Evolutionary conservation across 352 stramenopile species (phyloP), one percentile per base, ranked within the genome.

Genomic region (Globisporangium heterothallicum): DNA sequence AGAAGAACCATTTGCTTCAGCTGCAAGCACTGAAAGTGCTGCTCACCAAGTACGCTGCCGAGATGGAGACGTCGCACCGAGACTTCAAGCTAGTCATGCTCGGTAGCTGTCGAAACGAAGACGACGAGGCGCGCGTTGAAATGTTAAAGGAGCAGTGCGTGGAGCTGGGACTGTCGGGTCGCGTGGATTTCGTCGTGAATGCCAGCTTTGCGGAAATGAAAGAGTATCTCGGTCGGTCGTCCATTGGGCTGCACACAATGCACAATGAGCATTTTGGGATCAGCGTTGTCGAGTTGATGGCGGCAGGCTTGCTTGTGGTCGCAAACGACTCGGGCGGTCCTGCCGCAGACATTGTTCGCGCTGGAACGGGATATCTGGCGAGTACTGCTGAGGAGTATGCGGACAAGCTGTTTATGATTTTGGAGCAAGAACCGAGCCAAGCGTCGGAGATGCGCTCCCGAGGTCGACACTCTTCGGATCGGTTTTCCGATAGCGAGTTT

Each of bases 231-330:
- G 65, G 68, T 6, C 76, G 63, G 34, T 82, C 89, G 52, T 84
- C 80, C 7, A 87, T 99, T 18, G 97, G 97, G 4, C 63, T 99
- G 6, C 97, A 99, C 75, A 99, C 97, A 13, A 99, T 99, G 97
- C 98, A 96, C 78, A 99, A 99, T 54, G 97, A 99, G 69, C 97
- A 99, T 72, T 99, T 99, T 80, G 97, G 97, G 7, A 99, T 99
- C 67, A 96, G 95, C 44, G 94, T 99, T 27, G 97, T 99, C 38
- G 97, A 99, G 78, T 99, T 99, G 94, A 98, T 99, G 94, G 91
- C 96, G 8, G 92, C 97, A 1, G 96, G 97, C 10, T 69, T 99
- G 50, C 69, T 99, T 0, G 82, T 95, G 0, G 72, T 99, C 6
- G 97, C 97, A 5, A 98, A 99, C 73, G 88, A 99, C 64, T 98